Evolutionary conservation across 306 rosid species (phyloP), one percentile per base, ranked within the genome.

Genomic region (Cucumis cinereus): DNA sequence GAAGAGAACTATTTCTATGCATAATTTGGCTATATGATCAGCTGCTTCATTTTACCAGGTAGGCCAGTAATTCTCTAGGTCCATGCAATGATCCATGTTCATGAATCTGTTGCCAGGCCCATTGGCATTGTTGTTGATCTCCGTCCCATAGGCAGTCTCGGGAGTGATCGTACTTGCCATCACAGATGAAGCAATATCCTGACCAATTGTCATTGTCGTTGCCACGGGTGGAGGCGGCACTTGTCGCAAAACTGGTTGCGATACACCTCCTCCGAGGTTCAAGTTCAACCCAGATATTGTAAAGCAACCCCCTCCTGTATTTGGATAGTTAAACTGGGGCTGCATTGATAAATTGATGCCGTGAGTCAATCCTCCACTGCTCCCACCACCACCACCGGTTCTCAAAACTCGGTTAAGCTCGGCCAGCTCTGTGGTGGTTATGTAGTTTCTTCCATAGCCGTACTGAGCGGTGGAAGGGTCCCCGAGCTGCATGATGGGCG

Each of bases 21-120:
- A 30, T 47, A 71, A 26, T 4, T 71, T 49, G 58, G 35, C 20
- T 10, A 26, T n/a, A 16, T 3, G 66, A 59, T 22, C 35, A 49
- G 56, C 56, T 52, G 56, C 56, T 52, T 52, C 22, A 52, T 19
- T 70, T 85, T 84, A 89, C 82, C 86, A 90, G 77, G 84, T 20
- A 60, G 85, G 86, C 97, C 97, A 92, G 87, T 90, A 92, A 83
- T 69, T 84, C 19, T 92, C 96, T 9, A 92, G 86, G 81, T 90
- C 96, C 88, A 88, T 79, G 86, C 96, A 92, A 30, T 84, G 86
- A 7, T 88, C 97, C 89, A 92, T 80, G 77, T 86, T 85, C 86
- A 87, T 66, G 55, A 63, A 90, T 75, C 96, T 84, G 79, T 82
- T 88, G 36, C 82, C 43, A 10, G 79, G 14, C 10, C 81, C 79